These are phyloP conservation scores for Vanilla planifolia DNA, from an alignment of 106 monocot species.

Conservation along the genomic window DNA sequence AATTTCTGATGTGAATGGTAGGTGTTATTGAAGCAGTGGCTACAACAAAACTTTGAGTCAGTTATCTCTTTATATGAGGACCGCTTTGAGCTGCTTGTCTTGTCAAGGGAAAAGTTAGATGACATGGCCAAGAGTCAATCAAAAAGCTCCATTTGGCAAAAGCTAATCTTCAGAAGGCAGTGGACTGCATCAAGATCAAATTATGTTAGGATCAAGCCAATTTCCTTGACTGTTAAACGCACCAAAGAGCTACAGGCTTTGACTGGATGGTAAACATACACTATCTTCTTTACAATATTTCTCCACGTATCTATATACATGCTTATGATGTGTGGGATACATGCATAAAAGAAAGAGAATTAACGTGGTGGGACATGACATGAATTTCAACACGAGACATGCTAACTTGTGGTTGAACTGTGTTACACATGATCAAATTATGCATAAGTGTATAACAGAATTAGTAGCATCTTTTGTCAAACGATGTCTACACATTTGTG, in stretches of 20 bases:
- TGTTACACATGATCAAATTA: no score
- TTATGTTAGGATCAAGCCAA: constrained; percentile 43
- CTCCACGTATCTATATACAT: no score
- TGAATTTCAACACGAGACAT: no score
- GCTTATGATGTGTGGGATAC: no score
- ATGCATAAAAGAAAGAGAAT: no score
- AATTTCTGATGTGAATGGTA: constrained; percentile 5
- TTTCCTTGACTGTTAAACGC: constrained; percentile 55
- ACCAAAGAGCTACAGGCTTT: constrained; percentile 82
- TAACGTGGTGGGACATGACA: no score
- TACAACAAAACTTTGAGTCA: constrained; percentile 76
- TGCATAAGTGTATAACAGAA: no score
- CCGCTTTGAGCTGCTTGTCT: constrained; percentile 59
- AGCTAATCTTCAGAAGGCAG: constrained; percentile 32
- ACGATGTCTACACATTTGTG: no score
- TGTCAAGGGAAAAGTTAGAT: constrained; percentile 28
- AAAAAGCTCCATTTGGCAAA: constrained; percentile 41
- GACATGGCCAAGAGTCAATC: constrained; percentile 14
- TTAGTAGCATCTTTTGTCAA: no score
- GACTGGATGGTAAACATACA: constrained; percentile 61
- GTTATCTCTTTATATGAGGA: constrained; percentile 89
- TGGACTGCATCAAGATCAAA: constrained; percentile 9
- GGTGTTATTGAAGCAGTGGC: constrained; percentile 80
- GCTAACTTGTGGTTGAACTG: no score
- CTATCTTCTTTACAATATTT: no score